Evolutionary conservation across 129 eudicot species (phyloP).

Genomic region (Arctium lappa): DNA sequence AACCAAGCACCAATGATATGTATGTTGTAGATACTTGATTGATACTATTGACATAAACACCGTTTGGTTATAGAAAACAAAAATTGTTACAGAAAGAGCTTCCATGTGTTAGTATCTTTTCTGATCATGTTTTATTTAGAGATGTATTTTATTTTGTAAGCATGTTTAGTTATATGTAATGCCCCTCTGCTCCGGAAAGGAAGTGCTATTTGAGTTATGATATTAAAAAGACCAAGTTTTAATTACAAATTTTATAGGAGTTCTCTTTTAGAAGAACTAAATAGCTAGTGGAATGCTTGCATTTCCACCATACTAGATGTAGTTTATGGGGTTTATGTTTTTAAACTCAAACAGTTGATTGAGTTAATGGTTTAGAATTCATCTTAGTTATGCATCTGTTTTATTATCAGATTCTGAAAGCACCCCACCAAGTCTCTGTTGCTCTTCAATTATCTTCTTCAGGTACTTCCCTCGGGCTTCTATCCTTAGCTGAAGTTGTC

Average conservation of each 20-base stretch:
- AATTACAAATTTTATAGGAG: no score
- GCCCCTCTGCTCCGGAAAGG: no score
- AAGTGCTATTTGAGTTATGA: neutral
- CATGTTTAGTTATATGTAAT: neutral
- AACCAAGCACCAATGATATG: no score
- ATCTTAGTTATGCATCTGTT: slow-evolving; percentile 21
- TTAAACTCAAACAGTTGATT: neutral
- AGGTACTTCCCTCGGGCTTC: slow-evolving; percentile 15
- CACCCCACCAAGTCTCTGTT: slow-evolving; percentile 51
- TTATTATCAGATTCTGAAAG: slow-evolving; percentile 37
- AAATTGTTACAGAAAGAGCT: neutral
- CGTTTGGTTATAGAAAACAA: no score
- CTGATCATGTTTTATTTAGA: neutral
- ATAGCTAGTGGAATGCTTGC: neutral
- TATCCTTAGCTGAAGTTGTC: slow-evolving; percentile 53
- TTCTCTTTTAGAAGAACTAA: neutral
- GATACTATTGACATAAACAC: no score
- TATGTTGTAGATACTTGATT: no score
- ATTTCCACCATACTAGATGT: neutral
- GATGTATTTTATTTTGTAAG: no score
- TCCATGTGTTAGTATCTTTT: neutral
- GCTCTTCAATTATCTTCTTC: slow-evolving; percentile 61
- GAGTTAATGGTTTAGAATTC: slow-evolving; percentile 7
- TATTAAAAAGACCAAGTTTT: no score
- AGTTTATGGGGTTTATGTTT: slow-evolving; percentile 3